These are phyloP conservation scores for Danielia reshetovae DNA, from an alignment of 805 yeast species.

Conservation along the genomic window DNA sequence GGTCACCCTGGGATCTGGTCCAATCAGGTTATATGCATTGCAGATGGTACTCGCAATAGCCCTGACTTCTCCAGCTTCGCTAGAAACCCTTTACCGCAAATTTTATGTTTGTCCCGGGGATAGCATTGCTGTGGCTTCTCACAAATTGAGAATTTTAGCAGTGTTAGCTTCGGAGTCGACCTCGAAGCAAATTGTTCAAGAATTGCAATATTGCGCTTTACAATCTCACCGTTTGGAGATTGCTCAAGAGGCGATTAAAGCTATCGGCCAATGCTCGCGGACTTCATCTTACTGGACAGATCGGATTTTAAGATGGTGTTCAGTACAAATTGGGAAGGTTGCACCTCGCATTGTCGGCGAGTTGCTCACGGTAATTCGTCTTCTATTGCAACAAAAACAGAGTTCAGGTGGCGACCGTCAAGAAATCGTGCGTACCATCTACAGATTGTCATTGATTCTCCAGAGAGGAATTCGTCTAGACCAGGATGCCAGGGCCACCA, in stretches of 20 bases:
- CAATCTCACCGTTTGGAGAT: constrained; percentile 14
- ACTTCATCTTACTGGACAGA: constrained; percentile 45
- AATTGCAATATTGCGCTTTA: constrained; percentile 55
- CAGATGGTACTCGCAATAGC: constrained; percentile 36
- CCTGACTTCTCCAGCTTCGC: constrained; percentile 14
- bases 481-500: constrained; percentile 66
- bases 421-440: constrained; percentile 49
- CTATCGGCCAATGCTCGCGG: constrained; percentile 60
- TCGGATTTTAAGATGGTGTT: constrained; percentile 61
- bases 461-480: neutral
- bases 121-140: constrained; percentile 33
- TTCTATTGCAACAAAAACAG: constrained; percentile 56
- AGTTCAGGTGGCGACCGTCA: constrained; percentile 16
- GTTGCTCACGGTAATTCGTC: constrained; percentile 67
- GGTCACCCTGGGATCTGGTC: constrained; percentile 23
- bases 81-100: constrained; percentile 34
- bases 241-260: constrained; percentile 49
- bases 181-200: constrained; percentile 50
- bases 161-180: constrained; percentile 51
- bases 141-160: constrained; percentile 58
- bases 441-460: constrained; percentile 37
- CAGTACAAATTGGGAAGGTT: constrained; percentile 38
- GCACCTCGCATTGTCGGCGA: constrained; percentile 47
- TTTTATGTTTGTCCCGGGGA: constrained; percentile 62
- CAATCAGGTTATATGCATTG: constrained; percentile 33